Conservation (phyloP, 2,329 filamentous ascomycete species). For the Penicillium sclerotiorum region DNA sequence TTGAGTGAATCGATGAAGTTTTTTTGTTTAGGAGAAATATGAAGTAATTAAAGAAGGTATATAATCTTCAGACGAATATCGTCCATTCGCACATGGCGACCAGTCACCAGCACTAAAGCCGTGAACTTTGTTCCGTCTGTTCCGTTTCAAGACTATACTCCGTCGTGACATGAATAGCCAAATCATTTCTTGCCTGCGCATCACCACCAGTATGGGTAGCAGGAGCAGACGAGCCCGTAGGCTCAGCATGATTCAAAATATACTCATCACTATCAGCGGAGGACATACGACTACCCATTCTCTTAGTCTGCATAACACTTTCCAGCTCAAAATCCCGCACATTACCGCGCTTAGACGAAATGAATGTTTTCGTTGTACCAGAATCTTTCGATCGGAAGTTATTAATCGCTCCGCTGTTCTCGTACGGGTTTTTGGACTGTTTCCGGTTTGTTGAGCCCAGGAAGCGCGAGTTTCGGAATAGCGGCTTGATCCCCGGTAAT, state of each 20-base stretch:
- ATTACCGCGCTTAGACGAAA: constrained; percentile 1
- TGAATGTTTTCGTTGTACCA: neutral
- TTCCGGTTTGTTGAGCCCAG: constrained; percentile 13
- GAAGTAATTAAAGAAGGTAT: too few species aligned
- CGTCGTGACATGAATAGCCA: neutral
- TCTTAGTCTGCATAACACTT: neutral
- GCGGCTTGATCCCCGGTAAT: constrained; percentile 29
- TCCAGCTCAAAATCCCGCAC: constrained; percentile 12
- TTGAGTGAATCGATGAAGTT: too few species aligned
- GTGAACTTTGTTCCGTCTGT: too few species aligned
- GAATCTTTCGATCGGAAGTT: constrained; percentile 11
- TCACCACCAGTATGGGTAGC: neutral
- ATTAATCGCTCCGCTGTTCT: constrained; percentile 13
- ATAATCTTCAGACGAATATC: too few species aligned
- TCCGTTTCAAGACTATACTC: neutral
- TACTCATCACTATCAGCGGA: constrained; percentile 15
- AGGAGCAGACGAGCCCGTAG: too few species aligned
- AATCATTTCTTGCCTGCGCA: neutral
- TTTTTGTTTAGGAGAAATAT: too few species aligned
- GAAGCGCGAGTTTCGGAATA: constrained; percentile 22
- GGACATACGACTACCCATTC: constrained; percentile 2
- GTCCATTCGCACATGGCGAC: too few species aligned
- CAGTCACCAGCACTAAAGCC: too few species aligned
- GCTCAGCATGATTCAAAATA: too few species aligned
- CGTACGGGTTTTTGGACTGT: constrained; percentile 7